phyloP scores from a whole-genome alignment of 116 monocot species.

The Iris pallida region DNA sequence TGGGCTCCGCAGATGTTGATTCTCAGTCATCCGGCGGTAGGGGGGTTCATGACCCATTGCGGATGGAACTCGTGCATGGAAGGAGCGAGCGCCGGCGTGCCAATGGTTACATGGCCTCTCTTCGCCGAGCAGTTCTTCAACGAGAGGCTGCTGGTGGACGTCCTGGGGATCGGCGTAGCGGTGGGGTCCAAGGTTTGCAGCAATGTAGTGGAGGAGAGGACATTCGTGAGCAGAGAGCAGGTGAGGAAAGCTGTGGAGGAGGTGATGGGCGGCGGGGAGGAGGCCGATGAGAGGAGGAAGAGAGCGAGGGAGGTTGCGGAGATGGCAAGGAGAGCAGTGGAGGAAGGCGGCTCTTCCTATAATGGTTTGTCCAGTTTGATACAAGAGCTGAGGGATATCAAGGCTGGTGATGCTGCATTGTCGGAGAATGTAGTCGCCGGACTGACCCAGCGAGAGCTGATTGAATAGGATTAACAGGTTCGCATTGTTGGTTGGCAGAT shows the following conservation, averaged over 20 bases:
- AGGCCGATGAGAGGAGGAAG: conserved; percentile 3
- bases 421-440: too few relatives aligned
- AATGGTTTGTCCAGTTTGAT: not conserved
- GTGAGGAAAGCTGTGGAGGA: not conserved
- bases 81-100: not conserved
- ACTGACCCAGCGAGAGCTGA: too few relatives aligned
- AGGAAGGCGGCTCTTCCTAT: conserved; percentile 9
- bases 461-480: too few relatives aligned
- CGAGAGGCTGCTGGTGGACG: conserved; percentile 6
- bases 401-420: too few relatives aligned
- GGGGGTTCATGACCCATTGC: conserved; percentile 31
- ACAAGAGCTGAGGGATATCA: not conserved
- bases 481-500: too few relatives aligned
- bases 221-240: not conserved
- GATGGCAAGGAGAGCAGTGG: conserved; percentile 9
- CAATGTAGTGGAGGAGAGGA: not conserved
- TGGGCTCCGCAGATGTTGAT: conserved; percentile 10
- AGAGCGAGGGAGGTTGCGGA: conserved; percentile 2
- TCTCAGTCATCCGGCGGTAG: conserved; percentile 3
- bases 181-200: not conserved
- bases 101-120: conserved; percentile 5
- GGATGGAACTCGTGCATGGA: conserved; percentile 27
- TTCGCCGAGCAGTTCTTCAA: conserved; percentile 14
- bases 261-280: not conserved
- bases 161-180: not conserved